Base-by-base conservation (phyloP, 768 basidiomycete genomes). In the Dioszegia aurantiaca region DNA sequence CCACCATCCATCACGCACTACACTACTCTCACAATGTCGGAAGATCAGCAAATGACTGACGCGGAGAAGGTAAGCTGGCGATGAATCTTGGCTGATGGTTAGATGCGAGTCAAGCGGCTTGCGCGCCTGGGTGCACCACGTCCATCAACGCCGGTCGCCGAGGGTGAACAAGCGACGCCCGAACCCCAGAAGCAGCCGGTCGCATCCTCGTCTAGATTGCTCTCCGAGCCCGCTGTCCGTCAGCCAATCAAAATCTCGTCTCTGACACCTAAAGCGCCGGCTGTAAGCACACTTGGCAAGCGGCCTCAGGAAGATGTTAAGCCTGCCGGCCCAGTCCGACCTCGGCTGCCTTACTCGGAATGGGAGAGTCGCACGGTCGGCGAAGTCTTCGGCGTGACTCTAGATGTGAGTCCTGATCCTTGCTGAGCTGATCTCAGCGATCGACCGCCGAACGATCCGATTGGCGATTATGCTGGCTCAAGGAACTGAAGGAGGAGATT, bases 401-500 rank as follows among this genome's bases (percentile, higher is more conserved):
- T 97, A 43, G 82, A 84, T 66, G 92, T 91, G 75, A 58, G 85
- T 81, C 1, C 14, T 33, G 33, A 33, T 33, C 19, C 28, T 19
- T 49, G 17, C 30, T 21, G 12, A 9, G 49, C 48, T 61, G 55
- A 65, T 19, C 65, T 58, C 26, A 59, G 44, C 44, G 58, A 28
- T 44, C 36, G 40, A 36, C 19, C 27, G 23, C 69, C 87, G 87
- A 82, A 79, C 73, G 79, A 81, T 17, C 80, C 54, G 81, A 82
- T 39, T 87, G 86, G 79, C 82, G 86, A 55, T 76, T 86, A 40
- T 87, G 89, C 24, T 94, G 89, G 89, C 82, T 97, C 60, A 92
- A 92, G 77, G 75, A 80, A 31, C 79, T 94, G 24, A 83, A 83
- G 21, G 74, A 78, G 6, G 93, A 97, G 65, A 73, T 94, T 24